phyloP scores from a whole-genome alignment of 1,139 yeast species.

The Sugiyamaella neomexicana region DNA sequence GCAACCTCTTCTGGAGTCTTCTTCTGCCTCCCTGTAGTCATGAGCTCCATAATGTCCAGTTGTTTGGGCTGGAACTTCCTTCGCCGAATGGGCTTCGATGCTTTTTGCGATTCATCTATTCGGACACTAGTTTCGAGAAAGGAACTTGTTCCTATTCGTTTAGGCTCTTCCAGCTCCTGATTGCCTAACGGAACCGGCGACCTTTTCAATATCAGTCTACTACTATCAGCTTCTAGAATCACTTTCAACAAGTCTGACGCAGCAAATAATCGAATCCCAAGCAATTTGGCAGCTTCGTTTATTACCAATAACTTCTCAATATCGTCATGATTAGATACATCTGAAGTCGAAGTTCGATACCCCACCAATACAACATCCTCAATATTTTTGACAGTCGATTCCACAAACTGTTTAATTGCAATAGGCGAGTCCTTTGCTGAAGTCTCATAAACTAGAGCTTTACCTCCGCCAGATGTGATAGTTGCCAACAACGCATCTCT shows the following conservation, averaged over 20 bases:
- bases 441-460: slow-evolving; percentile 10
- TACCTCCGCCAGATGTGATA: slow-evolving; percentile 32
- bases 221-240: slow-evolving; percentile 18
- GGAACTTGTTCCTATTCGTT: background rate
- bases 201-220: slow-evolving; percentile 1
- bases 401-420: background rate
- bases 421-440: slow-evolving; percentile 4
- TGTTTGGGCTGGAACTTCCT: slow-evolving; percentile 13
- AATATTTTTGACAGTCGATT: slow-evolving; percentile 3
- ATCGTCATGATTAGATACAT: slow-evolving; percentile 4
- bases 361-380: slow-evolving; percentile 5
- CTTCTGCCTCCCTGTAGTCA: slow-evolving; percentile 5
- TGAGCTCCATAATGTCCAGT: slow-evolving; percentile 14
- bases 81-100: slow-evolving; percentile 1
- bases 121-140: slow-evolving; percentile 14
- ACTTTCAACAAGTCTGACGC: slow-evolving; percentile 22
- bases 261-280: slow-evolving; percentile 20
- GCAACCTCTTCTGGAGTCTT: background rate
- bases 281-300: slow-evolving; percentile 24
- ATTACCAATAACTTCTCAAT: slow-evolving; percentile 17
- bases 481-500: slow-evolving; percentile 27
- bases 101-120: background rate
- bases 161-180: background rate
- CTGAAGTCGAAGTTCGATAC: background rate
- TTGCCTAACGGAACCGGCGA: background rate